phyloP scores from a whole-genome alignment of 2,329 filamentous ascomycete genomes.

The Colletotrichum cuscutae region DNA sequence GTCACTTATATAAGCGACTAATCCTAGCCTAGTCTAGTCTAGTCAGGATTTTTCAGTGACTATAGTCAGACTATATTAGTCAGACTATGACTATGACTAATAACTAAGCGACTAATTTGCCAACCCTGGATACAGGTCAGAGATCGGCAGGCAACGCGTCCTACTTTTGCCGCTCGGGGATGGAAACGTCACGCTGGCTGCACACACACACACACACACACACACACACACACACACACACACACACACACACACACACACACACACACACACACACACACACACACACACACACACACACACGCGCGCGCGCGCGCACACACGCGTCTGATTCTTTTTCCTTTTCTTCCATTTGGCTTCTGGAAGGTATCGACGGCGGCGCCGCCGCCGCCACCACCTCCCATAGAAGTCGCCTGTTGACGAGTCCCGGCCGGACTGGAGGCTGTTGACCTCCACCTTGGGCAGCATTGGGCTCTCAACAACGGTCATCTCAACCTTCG shows the following conservation, averaged over 20 bases:
- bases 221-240: slow-evolving; percentile 6
- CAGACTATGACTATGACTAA: too few relatives aligned
- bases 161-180: slow-evolving; percentile 3
- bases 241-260: slow-evolving; percentile 4
- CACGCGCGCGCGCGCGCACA: neutral
- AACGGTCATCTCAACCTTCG: slow-evolving; percentile 24
- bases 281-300: slow-evolving; percentile 6
- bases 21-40: too few relatives aligned
- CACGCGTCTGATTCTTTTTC: neutral
- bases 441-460: slow-evolving; percentile 28
- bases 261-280: slow-evolving; percentile 2
- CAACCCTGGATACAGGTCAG: neutral
- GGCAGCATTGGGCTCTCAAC: slow-evolving; percentile 30
- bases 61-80: too few relatives aligned
- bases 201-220: slow-evolving; percentile 6
- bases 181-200: neutral
- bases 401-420: neutral
- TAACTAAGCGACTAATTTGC: too few relatives aligned
- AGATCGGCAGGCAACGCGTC: slow-evolving; percentile 1
- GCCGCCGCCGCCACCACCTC: slow-evolving; percentile 5
- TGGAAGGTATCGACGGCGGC: slow-evolving; percentile 21
- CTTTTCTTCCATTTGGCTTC: slow-evolving; percentile 16
- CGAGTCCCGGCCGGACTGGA: slow-evolving; percentile 21
- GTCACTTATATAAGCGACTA: too few relatives aligned
- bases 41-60: too few relatives aligned